Evolutionary conservation across 2,329 filamentous ascomycete species (phyloP), one percentile per base, ranked within the genome.

Genomic region (Penicillium sumatraense): DNA sequence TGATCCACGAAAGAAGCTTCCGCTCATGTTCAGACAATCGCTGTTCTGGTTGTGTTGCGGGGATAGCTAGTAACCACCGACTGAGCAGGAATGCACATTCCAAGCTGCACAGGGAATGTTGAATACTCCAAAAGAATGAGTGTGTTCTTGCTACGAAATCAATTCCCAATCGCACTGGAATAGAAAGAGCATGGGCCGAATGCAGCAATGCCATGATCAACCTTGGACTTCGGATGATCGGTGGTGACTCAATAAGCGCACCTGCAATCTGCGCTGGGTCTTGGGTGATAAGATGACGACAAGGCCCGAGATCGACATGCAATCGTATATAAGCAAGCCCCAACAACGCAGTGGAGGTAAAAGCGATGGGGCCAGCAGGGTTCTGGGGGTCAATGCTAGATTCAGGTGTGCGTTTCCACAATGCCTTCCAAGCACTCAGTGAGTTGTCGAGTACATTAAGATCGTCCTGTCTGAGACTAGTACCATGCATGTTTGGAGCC

Each of bases 51-150:
- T 77, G 76, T 2, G 77, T 75, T 14, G 69, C 59, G 10, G 77
- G 77, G 20, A 80, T 78, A 5, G 75, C 71, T 21, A 78, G 72
- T 5, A 80, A 63, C 78, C 78, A 80, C 47, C 77, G 73, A 54
- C 75, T 78, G 5, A 80, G 65, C 20, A 80, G 71, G 57, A 79
- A 80, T 0, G 81, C 81, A 52, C 81, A 83, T 60, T 83, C 81
- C 14, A 83, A 66, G 55, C 78, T 81, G 67, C 80, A 82, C 5
- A 84, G 69, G 1, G 80, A 80, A 60, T 84, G 81, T 59, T 83
- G 80, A 24, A 83, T 80, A 33, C 78, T 80, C 82, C 81, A 84
- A 62, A 82, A 80, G 51, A 82, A 79, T 1, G 80, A 81, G 62
- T 83, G 80, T 1, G 78, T 82, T 42, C 75, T 74, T 3, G 81